Percentiles rank a stretch among this genome's conserved stretches.
phyloP scores from a whole-genome alignment of 1,284 basidiomycete species.

The Mycena sp. region DNA sequence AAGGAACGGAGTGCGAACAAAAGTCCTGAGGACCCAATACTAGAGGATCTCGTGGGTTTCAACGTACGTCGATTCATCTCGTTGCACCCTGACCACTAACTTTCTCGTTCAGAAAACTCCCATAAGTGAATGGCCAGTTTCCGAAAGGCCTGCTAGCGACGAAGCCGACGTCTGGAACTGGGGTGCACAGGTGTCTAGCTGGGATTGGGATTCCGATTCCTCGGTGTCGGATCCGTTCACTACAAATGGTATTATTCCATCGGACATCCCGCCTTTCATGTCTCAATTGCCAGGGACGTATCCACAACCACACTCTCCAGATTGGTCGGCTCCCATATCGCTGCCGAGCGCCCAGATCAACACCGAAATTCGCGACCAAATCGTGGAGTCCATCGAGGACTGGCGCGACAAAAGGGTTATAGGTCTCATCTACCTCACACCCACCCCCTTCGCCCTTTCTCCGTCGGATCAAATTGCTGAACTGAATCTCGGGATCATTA shows the following conservation, averaged over 20 bases:
- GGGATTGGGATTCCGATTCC: no score
- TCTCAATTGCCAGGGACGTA: no score
- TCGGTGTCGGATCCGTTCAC: no score
- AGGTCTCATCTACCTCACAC: conserved; percentile 58
- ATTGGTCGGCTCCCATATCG: no score
- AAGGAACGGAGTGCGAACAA: background rate
- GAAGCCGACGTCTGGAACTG: background rate
- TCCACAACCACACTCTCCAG: no score
- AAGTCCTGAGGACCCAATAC: background rate
- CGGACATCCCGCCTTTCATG: no score
- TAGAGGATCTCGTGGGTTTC: background rate
- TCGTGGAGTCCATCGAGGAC: background rate
- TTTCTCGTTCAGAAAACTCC: no score
- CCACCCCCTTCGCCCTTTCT: conserved; percentile 39
- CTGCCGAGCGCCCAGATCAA: background rate
- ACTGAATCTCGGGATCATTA: conserved; percentile 60
- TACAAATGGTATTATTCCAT: no score
- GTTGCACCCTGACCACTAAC: no score
- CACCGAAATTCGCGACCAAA: background rate
- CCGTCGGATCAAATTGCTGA: conserved; percentile 48
- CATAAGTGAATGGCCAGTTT: background rate
- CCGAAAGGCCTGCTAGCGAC: background rate
- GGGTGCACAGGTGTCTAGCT: background rate
- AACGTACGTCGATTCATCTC: background rate
- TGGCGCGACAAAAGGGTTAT: conserved; percentile 27